These are phyloP conservation scores for Auxenochlorella pyrenoidosa DNA, from an alignment of 139 green algal species.

Conservation along the genomic window DNA sequence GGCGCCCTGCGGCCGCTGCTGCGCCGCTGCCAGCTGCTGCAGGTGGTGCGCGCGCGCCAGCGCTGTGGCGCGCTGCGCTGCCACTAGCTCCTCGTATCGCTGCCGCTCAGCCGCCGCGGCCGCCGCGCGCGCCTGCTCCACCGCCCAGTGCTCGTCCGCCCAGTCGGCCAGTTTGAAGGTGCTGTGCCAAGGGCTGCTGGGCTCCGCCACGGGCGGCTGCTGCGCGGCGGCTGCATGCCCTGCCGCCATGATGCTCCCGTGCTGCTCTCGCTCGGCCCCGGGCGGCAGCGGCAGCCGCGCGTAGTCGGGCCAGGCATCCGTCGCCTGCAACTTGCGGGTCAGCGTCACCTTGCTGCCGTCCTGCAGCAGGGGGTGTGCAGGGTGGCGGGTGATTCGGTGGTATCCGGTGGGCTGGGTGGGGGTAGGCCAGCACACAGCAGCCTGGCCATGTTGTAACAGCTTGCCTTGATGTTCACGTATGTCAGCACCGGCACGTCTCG, in stretches of 20 bases:
- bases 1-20: conserved; percentile 1
- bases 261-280: not conserved
- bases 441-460: not conserved
- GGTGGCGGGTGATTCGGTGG: not conserved
- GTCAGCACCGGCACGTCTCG: not conserved
- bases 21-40: not conserved
- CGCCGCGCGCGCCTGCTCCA: not conserved
- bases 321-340: not conserved
- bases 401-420: not conserved
- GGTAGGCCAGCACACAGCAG: not conserved
- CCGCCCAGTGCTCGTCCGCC: not conserved
- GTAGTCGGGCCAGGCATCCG: conserved; percentile 24
- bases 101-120: not conserved
- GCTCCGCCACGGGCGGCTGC: not conserved
- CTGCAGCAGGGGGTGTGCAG: not conserved
- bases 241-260: not conserved
- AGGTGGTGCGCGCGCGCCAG: not conserved
- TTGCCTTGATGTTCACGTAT: conserved; percentile 24
- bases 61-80: conserved; percentile 9
- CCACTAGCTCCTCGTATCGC: not conserved
- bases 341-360: conserved; percentile 27
- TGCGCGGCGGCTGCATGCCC: not conserved
- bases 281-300: not conserved
- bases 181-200: conserved; percentile 15
- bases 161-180: not conserved